Conservation (phyloP, 1,284 basidiomycete species). For the Ustilago cynodontis region DNA sequence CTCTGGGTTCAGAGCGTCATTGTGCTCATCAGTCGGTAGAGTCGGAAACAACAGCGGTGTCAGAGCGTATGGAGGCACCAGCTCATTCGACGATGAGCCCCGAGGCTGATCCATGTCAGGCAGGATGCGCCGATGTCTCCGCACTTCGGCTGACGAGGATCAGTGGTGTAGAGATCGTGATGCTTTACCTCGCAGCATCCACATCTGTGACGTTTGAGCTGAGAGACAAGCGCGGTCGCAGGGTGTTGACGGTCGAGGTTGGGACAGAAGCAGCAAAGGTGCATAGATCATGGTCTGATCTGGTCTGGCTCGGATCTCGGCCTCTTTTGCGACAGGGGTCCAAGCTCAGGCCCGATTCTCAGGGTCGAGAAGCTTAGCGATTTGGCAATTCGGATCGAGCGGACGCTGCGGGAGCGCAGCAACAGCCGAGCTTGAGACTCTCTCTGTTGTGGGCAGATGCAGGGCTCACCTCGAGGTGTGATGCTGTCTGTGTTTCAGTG, state of each 20-base stretch:
- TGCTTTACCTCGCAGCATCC: neutral
- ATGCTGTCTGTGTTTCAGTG: too few relatives aligned
- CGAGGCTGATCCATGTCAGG: constrained; percentile 17
- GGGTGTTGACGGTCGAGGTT: too few relatives aligned
- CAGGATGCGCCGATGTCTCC: constrained; percentile 2
- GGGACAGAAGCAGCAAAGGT: neutral
- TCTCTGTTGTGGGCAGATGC: constrained; percentile 1
- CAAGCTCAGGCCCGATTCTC: constrained; percentile 6
- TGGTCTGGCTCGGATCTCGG: constrained; percentile 35
- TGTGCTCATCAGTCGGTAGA: constrained; percentile 26
- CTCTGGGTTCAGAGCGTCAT: constrained; percentile 18
- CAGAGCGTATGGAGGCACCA: constrained; percentile 48
- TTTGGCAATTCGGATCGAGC: constrained; percentile 33
- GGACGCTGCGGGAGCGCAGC: constrained; percentile 24
- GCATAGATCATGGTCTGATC: too few relatives aligned
- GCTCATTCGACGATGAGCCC: constrained; percentile 20
- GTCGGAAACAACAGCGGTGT: constrained; percentile 55
- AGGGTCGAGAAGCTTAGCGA: constrained; percentile 7
- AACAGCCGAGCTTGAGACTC: neutral
- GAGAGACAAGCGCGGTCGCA: neutral
- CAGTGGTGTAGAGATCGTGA: neutral
- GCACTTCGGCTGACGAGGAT: neutral
- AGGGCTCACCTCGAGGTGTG: neutral
- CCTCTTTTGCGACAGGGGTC: constrained; percentile 8
- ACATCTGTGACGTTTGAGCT: neutral